Conservation (phyloP, 75 land plant genomes). For the Pinus taeda region DNA sequence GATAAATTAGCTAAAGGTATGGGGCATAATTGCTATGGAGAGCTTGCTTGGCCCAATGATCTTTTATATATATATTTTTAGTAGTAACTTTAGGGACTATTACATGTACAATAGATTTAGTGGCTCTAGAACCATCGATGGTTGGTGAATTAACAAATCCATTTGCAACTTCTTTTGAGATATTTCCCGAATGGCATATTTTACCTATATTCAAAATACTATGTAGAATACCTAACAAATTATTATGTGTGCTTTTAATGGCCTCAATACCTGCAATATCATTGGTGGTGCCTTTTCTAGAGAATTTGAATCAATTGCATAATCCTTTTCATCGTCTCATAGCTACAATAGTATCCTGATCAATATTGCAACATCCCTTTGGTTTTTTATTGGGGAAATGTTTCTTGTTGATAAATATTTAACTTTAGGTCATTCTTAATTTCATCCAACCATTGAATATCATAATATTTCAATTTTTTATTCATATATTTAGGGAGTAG, state of each 20-base stretch:
- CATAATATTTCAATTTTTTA: not conserved
- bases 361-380: constrained; percentile 3
- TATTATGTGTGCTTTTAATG: constrained; percentile 15
- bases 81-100: constrained; percentile 29
- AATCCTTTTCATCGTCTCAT: not conserved
- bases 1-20: constrained; percentile 28
- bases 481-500: not conserved
- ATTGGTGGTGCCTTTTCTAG: not conserved
- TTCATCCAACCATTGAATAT: not conserved
- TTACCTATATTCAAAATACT: constrained; percentile 25
- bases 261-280: not conserved
- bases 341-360: not conserved
- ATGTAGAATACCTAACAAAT: constrained; percentile 6
- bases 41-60: constrained; percentile 31
- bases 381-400: constrained; percentile 4
- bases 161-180: constrained; percentile 30
- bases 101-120: constrained; percentile 24
- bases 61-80: constrained; percentile 30
- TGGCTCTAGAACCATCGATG: constrained; percentile 25
- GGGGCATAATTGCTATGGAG: constrained; percentile 33
- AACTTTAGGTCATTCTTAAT: constrained; percentile 9
- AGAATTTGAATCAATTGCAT: constrained; percentile 7
- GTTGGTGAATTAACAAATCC: constrained; percentile 24
- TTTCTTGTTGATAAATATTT: constrained; percentile 1
- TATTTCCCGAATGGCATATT: constrained; percentile 22